Evolutionary conservation across 176 grass and related monocot genomes (phyloP).

Genomic region (Oryza officinalis): DNA sequence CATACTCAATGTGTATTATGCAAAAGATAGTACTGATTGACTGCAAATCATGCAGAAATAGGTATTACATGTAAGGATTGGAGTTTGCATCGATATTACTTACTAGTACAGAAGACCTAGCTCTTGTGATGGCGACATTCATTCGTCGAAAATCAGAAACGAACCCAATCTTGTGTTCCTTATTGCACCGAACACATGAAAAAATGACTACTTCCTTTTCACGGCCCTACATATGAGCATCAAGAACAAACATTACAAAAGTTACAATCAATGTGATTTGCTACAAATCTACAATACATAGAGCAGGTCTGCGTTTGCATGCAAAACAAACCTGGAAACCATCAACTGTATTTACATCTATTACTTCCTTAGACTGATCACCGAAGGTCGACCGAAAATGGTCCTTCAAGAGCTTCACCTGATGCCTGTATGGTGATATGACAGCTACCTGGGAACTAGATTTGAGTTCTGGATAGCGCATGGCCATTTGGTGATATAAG

Average conservation of each 20-base stretch:
- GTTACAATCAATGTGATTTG: slow-evolving; percentile 20
- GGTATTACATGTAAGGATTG: not conserved
- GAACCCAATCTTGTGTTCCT: slow-evolving; percentile 86
- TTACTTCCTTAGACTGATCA: slow-evolving; percentile 72
- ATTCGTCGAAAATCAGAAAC: slow-evolving; percentile 91
- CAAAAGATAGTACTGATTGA: not conserved
- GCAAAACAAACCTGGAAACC: slow-evolving; percentile 73
- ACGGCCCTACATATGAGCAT: slow-evolving; percentile 57
- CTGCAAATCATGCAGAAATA: not conserved
- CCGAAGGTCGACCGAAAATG: slow-evolving; percentile 80
- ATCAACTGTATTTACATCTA: slow-evolving; percentile 97
- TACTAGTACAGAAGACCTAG: slow-evolving; percentile 85
- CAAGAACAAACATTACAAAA: slow-evolving; percentile 11
- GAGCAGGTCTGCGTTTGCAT: slow-evolving; percentile 20
- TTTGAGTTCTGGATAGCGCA: slow-evolving; percentile 66
- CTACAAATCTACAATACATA: slow-evolving; percentile 11
- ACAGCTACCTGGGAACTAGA: slow-evolving; percentile 71
- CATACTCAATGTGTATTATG: not conserved
- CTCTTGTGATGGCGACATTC: slow-evolving; percentile 97
- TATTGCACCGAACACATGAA: slow-evolving; percentile 90
- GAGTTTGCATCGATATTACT: slow-evolving; percentile 26
- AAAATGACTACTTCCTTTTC: slow-evolving; percentile 95
- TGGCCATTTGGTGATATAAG: slow-evolving; percentile 74
- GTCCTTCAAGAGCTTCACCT: slow-evolving; percentile 78
- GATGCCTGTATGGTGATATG: slow-evolving; percentile 85